Base-by-base conservation (phyloP, 2,329 filamentous ascomycete species). In the Salinomyces thailandicus region DNA sequence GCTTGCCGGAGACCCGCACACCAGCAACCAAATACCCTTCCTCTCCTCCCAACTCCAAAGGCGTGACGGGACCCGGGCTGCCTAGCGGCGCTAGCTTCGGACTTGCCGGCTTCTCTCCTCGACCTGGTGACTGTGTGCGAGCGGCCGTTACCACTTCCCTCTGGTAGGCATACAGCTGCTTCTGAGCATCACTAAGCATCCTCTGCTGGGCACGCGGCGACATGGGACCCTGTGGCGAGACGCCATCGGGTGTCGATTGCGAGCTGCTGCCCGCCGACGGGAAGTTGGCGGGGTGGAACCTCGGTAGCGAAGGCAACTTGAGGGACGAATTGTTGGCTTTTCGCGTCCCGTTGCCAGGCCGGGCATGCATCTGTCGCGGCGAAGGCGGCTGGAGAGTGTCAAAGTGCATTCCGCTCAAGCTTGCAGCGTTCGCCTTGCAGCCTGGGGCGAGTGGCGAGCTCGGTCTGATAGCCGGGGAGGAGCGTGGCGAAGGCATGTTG, bases 281-380 rank as follows among this genome's bases (percentile, higher is more conserved):
- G 48, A 64, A 71, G 52, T 71, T 70, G 43, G 68, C 66, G 5
- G 68, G 68, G 41, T 72, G 68, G 57, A 69, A 71, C 39, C 66
- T 62, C 30, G 68, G 68, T 27, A 72, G 57, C 1, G 62, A 62
- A n/a, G 67, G 65, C 11, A 71, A 53, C 37, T 63, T 62, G 22
- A 70, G 53, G 17, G 60, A 57, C 33, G 55, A 49, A 18, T 54
- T 57, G 33, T 55, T 54, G 28, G 54, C 52, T 30, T 57, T 58
- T 11, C 57, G 56, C 31, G 59, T 57, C 33, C 53, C 44, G 36
- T 49, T 59, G 38, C 49, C 38, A 18, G 47, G 28, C 33, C 51
- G 35, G 28, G 49, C 42, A 40, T 57, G 45, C 44, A 48, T 43
- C 41, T 39, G 37, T 34, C 53, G 47, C 22, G 52, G 56, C 33